Evolutionary conservation across 2,329 filamentous ascomycete species (phyloP).

Genomic region (Trichoderma sp.): DNA sequence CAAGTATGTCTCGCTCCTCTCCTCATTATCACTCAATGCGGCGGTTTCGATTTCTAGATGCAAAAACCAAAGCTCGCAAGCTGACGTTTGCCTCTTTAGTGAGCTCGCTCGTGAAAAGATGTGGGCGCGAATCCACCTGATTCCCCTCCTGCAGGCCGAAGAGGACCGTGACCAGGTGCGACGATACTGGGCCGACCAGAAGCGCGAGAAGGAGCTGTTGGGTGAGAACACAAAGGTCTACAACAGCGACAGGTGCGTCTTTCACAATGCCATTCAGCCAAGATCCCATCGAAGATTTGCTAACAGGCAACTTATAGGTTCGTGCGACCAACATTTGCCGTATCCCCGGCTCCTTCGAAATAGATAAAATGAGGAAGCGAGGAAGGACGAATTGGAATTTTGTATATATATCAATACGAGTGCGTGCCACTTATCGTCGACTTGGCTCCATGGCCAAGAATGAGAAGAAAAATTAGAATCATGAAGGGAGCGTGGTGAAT

Average conservation of each 20-base stretch:
- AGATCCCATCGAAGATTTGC: background rate
- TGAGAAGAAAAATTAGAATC: background rate
- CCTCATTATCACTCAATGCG: background rate
- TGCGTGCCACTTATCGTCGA: background rate
- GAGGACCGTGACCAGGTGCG: constrained; percentile 94
- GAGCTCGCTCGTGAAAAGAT: constrained; percentile 96
- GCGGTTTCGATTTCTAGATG: background rate
- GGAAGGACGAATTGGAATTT: constrained; percentile 2
- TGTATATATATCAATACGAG: constrained; percentile 21
- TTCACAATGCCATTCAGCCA: background rate
- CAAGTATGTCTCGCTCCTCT: constrained; percentile 61
- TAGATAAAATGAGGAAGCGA: constrained; percentile 35
- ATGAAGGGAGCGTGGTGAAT: background rate
- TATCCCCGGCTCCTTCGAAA: constrained; percentile 64
- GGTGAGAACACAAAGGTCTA: constrained; percentile 83
- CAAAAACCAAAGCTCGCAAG: background rate
- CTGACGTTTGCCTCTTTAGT: constrained; percentile 43
- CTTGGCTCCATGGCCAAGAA: background rate
- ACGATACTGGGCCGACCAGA: constrained; percentile 79
- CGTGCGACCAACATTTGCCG: constrained; percentile 75
- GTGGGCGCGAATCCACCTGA: constrained; percentile 94
- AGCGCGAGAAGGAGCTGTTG: constrained; percentile 84
- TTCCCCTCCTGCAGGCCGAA: constrained; percentile 90
- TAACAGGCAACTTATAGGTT: constrained; percentile 51
- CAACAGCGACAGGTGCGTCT: constrained; percentile 75